Evolutionary conservation across 352 stramenopile genomes (phyloP), one percentile per base, ranked within the genome.

Genomic region (Saprolegnia parasitica): DNA sequence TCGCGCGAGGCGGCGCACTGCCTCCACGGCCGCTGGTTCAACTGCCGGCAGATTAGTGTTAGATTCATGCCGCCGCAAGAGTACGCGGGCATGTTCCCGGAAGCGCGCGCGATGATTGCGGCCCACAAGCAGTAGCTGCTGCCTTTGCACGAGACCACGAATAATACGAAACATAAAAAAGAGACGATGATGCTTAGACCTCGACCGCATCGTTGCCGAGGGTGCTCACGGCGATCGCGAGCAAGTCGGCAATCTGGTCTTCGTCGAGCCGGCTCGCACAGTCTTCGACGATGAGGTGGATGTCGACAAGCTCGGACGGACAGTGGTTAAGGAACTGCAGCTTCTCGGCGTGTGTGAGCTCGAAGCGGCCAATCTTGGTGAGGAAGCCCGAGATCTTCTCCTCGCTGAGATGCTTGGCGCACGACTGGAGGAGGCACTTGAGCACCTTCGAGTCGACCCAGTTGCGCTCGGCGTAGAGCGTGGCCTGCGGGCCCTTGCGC

Each of bases 381-480:
- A 89, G 66, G 62, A 92, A 92, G 42, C 80, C 72, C 56, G 87
- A 79, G 57, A 89, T 80, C 57, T 77, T 76, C 58, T 72, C 76
- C 50, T 78, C 62, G 58, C 73, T 81, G 23, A 94, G 72, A 26
- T 72, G 74, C 32, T 81, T 79, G 75, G 81, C 81, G 67, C 79
- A 73, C 57, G 82, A 87, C 71, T 89, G 78, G 71, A 72, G 78
- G 26, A 94, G 77, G 75, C 90, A 92, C 75, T 92, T 94, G 78
- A 92, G 80, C 74, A 94, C 81, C 73, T 94, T 94, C 78, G 91
- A 85, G 80, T 94, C 84, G 81, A 94, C 91, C 86, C 86, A 94
- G 77, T 92, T 92, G 77, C 86, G 81, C 74, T 94, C 86, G 9
- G 86, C 84, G 70, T 94, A 92, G 5, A 67, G 39, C 5, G 26